Evolutionary conservation across 2,329 filamentous ascomycete species (phyloP), one percentile per base, ranked within the genome.

Genomic region (Hymenoscyphus linearis): DNA sequence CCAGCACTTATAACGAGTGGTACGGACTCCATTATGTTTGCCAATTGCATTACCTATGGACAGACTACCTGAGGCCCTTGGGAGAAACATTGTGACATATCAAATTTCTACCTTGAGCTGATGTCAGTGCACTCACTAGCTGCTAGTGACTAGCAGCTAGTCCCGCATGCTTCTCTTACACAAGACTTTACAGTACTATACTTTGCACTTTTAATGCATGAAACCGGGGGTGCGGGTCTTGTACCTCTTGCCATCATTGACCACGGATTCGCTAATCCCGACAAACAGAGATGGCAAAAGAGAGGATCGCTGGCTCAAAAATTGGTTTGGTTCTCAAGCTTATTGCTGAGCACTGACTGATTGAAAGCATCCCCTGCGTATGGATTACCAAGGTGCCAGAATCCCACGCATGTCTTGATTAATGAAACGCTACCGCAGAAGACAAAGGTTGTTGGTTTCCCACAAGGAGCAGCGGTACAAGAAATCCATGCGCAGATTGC

Each of bases 1-100:
- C n/a, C 40, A 60, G 40, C 57, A 65, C 57, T 67, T 65, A 67
- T 68, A 66, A 31, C 36, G 52, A 10, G 60, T 66, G 65, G 66
- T 66, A 66, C 64, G 61, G 54, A 4, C 35, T 56, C 27, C 57
- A 56, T 56, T 3, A 61, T 66, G 66, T 67, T 67, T 67, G 66
- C 44, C 9, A 50, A 50, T 25, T 25, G n/a, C n/a, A n/a, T n/a
- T n/a, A n/a, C n/a, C n/a, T n/a, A n/a, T n/a, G 44, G 22, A 22
- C 22, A 22, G 18, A 25, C 12, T 22, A 22, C 18, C 12, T 25
- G 44, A 31, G 31, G 44, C 6, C n/a, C 13, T 22, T 9, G n/a
- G n/a, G 18, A 50, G 16, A 25, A 2, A 12, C 31, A 31, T 31
- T 50, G 44, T 50, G 18, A 50, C 44, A 50, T 22, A 22, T 50